phyloP scores from a whole-genome alignment of 2,329 filamentous ascomycete species.

The Rhynchosporium agropyri region DNA sequence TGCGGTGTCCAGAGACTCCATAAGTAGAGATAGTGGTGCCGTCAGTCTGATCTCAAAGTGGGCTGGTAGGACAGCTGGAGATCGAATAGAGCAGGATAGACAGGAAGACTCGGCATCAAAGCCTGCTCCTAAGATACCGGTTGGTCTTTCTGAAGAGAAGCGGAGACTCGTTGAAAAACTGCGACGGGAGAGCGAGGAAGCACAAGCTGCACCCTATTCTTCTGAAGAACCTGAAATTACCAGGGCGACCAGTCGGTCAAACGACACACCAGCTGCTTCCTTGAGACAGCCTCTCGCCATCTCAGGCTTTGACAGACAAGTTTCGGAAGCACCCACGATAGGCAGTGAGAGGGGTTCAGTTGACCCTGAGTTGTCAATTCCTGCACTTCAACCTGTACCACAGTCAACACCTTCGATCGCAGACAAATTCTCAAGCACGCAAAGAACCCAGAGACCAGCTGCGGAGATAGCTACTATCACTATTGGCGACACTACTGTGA shows the following conservation, averaged over 20 bases:
- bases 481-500: conserved; percentile 41
- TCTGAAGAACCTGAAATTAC: conserved; percentile 32
- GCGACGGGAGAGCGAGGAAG: conserved; percentile 28
- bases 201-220: conserved; percentile 21
- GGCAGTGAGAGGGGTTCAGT: conserved; percentile 9
- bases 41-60: conserved; percentile 51
- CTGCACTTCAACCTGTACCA: conserved; percentile 35
- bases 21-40: conserved; percentile 35
- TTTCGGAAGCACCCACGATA: conserved; percentile 5
- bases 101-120: conserved; percentile 11
- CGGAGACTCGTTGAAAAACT: conserved; percentile 34
- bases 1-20: conserved; percentile 31
- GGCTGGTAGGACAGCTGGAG: conserved; percentile 45
- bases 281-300: conserved; percentile 9
- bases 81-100: conserved; percentile 28
- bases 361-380: conserved; percentile 31
- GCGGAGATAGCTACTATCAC: conserved; percentile 42
- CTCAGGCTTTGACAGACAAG: conserved; percentile 4
- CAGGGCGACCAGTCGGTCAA: conserved; percentile 27
- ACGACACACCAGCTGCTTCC: conserved; percentile 17
- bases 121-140: conserved; percentile 4
- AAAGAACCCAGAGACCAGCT: conserved; percentile 30
- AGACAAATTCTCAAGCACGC: conserved; percentile 32
- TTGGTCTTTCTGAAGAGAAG: conserved; percentile 37
- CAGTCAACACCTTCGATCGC: conserved; percentile 34